Evolutionary conservation across 768 basidiomycete species (phyloP), one percentile per base, ranked within the genome.

Genomic region (Lentinula detonsa): DNA sequence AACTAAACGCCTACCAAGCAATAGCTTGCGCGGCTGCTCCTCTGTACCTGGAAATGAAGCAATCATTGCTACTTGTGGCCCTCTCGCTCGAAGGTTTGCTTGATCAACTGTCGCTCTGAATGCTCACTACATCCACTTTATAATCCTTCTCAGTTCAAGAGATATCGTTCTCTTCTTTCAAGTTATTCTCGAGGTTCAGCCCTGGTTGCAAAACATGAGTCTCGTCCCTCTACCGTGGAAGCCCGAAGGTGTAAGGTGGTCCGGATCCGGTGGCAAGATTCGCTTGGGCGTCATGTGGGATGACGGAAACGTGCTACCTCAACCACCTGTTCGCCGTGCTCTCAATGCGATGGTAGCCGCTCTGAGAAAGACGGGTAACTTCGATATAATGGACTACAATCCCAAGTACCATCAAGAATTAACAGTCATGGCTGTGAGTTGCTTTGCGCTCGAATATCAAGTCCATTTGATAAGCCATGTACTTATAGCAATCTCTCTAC

Each of bases 11-110:
- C 68, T 87, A 2, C 86, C 86, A 1, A 85, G 81, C 62, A 66
- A 71, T 39, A 75, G 49, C 4, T n/a, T 49, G 31, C 31, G 76
- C 50, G 71, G 66, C 42, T 64, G 42, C 71, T 77, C 3, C 55
- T 70, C 23, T 81, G 78, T 69, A 72, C 79, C 18, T 60, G 78
- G 55, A 69, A 79, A 69, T 81, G 86, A 54, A 77, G 81, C 63
- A 77, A 86, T 67, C 74, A 73, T 48, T 6, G 81, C 82, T 23
- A 81, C 84, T 11, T 73, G 83, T 15, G 86, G 86, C 1, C 86
- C 86, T 13, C 71, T 87, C 67, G 78, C 2, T 65, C 66, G 55
- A 74, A 79, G 49, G 63, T 85, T 52, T 68, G 79, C 49, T 18
- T 31, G 4, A 23, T 33, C 37, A 13, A 37, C 9, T 5, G 6